Evolutionary conservation across 805 yeast genomes (phyloP), one percentile per base, ranked within the genome.

Genomic region (Candida wancherniae): DNA sequence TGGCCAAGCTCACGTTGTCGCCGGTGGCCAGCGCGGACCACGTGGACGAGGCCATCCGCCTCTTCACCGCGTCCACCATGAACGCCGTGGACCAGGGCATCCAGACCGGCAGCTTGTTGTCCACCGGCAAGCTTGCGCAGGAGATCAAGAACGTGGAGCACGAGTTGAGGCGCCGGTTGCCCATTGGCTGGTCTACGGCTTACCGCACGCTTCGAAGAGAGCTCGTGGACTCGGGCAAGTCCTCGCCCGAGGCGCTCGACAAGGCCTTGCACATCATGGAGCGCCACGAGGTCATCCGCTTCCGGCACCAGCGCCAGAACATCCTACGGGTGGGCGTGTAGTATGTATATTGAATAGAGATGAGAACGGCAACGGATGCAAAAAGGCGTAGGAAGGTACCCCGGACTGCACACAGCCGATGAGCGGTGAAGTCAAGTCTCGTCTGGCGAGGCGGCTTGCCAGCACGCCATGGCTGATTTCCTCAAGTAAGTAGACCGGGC

Each of bases 51-150:
- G 97, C 97, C 0, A 84, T 92, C 40, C 67, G 99, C 49, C 65
- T 92, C 40, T 92, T 92, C 60, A 84, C 84, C 39, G 97, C 98
- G 0, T 92, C 98, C 2, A 92, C 99, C 0, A 87, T 92, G 94
- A 88, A 88, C 53, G 98, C 98, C 1, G 90, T 85, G 8, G 75
- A 71, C 27, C 80, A 77, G 51, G 80, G 79, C 22, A 73, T 73
- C 25, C 73, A 59, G 11, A 57, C 57, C 19, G 63, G 61, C 5
- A 63, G 61, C 9, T 37, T 56, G 31, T 46, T 70, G 24, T 63
- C 73, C 4, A 75, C 76, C 39, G 75, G 77, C 20, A 78, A 78
- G 36, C 63, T 80, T 36, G 71, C 77, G 27, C 72, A 73, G 22
- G 92, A 88, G 50, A 86, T 90, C 26, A 72, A 75, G 42, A 71